phyloP scores from a whole-genome alignment of 2,329 filamentous ascomycete genomes.

The Orbilia javanica region DNA sequence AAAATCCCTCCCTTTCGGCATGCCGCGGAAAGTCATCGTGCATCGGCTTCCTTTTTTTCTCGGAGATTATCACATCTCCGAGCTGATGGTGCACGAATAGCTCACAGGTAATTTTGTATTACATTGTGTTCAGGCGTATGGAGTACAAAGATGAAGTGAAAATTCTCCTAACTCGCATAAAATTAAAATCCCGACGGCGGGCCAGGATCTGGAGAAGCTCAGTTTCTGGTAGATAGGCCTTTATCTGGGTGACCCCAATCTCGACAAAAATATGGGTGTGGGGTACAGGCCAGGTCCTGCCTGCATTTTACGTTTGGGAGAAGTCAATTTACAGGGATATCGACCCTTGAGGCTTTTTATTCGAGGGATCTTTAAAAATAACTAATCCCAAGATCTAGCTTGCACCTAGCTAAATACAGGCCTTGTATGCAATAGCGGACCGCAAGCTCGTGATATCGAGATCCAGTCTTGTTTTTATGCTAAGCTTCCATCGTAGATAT shows the following conservation, averaged over 20 bases:
- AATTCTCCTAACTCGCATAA: slow-evolving; percentile 12
- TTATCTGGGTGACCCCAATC: slow-evolving; percentile 22
- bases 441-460: neutral
- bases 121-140: neutral
- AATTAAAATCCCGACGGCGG: slow-evolving; percentile 5
- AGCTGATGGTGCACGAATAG: neutral
- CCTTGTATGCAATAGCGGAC: neutral
- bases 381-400: slow-evolving; percentile 4
- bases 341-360: slow-evolving; percentile 3
- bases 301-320: neutral
- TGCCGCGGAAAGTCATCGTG: slow-evolving; percentile 31
- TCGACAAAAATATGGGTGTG: neutral
- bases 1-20: slow-evolving; percentile 43
- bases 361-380: neutral
- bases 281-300: slow-evolving; percentile 14
- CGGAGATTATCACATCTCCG: slow-evolving; percentile 38
- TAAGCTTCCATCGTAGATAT: neutral
- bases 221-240: slow-evolving; percentile 5
- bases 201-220: neutral
- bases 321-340: slow-evolving; percentile 2
- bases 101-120: no score
- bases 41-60: slow-evolving; percentile 23
- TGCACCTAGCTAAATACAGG: neutral
- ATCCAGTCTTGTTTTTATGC: neutral
- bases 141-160: neutral